Conservation (phyloP, 2,329 filamentous ascomycete genomes). For the Fusarium penzigii region DNA sequence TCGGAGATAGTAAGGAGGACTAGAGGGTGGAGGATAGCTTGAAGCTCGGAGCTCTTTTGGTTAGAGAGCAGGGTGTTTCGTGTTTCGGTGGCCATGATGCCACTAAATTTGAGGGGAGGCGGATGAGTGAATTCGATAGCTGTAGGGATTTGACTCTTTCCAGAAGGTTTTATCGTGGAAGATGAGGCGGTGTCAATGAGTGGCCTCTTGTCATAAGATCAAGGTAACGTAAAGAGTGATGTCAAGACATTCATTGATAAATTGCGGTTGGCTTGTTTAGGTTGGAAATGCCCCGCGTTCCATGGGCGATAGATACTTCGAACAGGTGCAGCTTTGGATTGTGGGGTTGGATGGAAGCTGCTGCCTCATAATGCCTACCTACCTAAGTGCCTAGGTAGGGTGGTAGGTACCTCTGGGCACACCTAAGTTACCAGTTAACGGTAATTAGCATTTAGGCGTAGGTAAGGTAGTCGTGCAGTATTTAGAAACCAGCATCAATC, state of each 20-base stretch:
- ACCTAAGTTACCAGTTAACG: too few relatives aligned
- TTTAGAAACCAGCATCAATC: too few relatives aligned
- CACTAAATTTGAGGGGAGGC: background rate
- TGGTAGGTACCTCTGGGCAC: too few relatives aligned
- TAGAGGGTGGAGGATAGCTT: conserved; percentile 85
- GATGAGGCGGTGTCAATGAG: background rate
- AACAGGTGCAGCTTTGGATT: background rate
- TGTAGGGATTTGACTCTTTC: conserved; percentile 3
- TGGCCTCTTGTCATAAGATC: background rate
- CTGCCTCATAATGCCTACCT: background rate
- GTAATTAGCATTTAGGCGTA: too few relatives aligned
- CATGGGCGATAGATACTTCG: background rate
- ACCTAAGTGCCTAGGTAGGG: background rate
- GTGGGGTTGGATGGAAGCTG: conserved; percentile 7
- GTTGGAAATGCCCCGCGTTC: conserved; percentile 19
- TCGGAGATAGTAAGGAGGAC: conserved; percentile 96
- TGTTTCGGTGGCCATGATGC: conserved; percentile 49
- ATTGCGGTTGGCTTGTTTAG: conserved; percentile 6
- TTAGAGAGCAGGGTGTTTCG: conserved; percentile 64
- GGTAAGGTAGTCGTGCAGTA: too few relatives aligned
- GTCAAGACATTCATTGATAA: background rate
- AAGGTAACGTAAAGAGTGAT: background rate
- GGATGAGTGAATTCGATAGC: conserved; percentile 1
- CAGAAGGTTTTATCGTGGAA: background rate
- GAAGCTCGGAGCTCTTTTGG: conserved; percentile 71